Evolutionary conservation across 1,284 basidiomycete genomes (phyloP).

Genomic region (Leccinum cinnamomeum): DNA sequence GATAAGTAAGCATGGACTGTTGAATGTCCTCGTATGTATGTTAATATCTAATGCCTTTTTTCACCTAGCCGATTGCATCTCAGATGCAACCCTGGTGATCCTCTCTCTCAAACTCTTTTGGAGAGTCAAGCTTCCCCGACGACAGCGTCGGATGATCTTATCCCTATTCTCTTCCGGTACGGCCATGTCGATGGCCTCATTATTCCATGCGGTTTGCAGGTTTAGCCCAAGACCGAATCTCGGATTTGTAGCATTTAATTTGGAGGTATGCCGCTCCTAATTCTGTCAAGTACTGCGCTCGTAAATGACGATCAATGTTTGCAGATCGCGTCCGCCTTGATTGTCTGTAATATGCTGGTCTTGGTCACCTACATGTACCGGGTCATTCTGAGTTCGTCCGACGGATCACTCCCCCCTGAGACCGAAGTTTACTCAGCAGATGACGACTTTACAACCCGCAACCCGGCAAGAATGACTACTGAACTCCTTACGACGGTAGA

Average conservation of each 20-base stretch:
- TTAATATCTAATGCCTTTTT: neutral
- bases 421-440: neutral
- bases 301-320: neutral
- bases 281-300: neutral
- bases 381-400: neutral
- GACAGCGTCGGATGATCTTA: slow-evolving; percentile 1
- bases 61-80: neutral
- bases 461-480: neutral
- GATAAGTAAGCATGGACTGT: neutral
- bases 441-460: neutral
- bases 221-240: neutral
- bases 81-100: neutral
- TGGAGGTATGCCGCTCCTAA: neutral
- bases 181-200: neutral
- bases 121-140: neutral
- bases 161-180: neutral
- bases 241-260: neutral
- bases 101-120: neutral
- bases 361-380: neutral
- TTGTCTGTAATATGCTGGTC: neutral
- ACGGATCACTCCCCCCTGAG: neutral
- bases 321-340: neutral
- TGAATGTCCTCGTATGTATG: neutral
- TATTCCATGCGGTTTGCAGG: neutral
- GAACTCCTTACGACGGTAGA: neutral